Conservation (phyloP, 164 flowering plant genomes). For the Echeveria elegans region DNA sequence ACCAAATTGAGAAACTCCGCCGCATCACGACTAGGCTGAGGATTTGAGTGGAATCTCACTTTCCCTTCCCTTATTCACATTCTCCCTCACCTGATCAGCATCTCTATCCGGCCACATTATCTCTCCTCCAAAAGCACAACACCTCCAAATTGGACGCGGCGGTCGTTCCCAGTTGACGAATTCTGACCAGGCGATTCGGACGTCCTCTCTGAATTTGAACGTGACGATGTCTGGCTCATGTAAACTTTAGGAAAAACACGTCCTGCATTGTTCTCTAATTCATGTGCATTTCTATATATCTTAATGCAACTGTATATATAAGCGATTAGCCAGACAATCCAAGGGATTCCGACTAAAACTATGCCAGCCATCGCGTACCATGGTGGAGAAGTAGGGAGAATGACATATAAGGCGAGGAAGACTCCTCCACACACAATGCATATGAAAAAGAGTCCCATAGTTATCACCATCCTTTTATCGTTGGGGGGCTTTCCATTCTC, state of each 20-base stretch:
- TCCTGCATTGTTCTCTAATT: neutral
- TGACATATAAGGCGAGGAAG: neutral
- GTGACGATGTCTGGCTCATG: neutral
- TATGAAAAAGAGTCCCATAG: neutral
- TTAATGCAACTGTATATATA: constrained; percentile 1
- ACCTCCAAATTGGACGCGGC: neutral
- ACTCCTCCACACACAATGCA: constrained; percentile 2
- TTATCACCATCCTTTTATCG: neutral
- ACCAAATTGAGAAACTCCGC: no score
- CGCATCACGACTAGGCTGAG: no score
- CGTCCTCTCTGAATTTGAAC: no score
- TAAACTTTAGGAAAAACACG: neutral
- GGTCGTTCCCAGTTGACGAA: neutral
- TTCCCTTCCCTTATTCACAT: neutral
- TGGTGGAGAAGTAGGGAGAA: neutral
- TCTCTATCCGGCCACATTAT: neutral
- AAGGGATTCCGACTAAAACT: constrained; percentile 1
- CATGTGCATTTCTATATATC: neutral
- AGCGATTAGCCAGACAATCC: neutral
- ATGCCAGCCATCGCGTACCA: neutral
- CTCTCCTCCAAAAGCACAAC: neutral
- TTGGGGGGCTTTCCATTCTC: neutral
- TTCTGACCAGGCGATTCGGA: neutral
- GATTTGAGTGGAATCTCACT: no score
- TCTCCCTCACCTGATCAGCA: neutral